A percentile compares a stretch with the other conserved stretches of the same genome.
Conservation (phyloP, 1,284 basidiomycete species). For the Cryptococcus deneoformans region DNA sequence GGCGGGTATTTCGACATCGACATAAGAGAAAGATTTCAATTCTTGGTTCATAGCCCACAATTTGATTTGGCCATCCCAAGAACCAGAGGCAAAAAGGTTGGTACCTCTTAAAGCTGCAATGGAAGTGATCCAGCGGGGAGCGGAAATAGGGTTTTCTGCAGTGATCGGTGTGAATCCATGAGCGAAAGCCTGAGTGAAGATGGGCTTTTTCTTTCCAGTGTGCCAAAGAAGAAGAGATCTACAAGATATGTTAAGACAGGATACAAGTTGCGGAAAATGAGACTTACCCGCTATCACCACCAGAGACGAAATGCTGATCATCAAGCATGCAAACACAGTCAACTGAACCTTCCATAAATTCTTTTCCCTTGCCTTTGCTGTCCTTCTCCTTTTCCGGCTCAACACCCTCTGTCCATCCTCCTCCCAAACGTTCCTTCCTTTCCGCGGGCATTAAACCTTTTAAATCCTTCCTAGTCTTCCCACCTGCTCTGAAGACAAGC, state of each 20-base stretch:
- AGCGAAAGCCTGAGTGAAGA: constrained; percentile 77
- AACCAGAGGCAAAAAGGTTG: constrained; percentile 88
- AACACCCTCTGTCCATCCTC: constrained; percentile 24
- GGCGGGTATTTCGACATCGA: constrained; percentile 57
- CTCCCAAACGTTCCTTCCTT: constrained; percentile 35
- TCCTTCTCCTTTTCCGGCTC: constrained; percentile 37
- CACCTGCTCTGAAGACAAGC: constrained; percentile 92
- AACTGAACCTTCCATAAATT: constrained; percentile 83
- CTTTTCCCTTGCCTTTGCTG: constrained; percentile 51
- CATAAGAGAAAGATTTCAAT: constrained; percentile 68
- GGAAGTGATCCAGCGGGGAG: constrained; percentile 79
- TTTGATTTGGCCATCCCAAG: constrained; percentile 84
- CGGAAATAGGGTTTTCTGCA: constrained; percentile 68
- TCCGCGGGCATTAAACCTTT: constrained; percentile 61
- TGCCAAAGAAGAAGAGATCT: constrained; percentile 91
- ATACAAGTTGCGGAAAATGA: not conserved
- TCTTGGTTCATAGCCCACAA: constrained; percentile 83
- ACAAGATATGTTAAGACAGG: not conserved
- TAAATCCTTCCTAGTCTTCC: constrained; percentile 67
- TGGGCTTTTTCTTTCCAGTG: constrained; percentile 92
- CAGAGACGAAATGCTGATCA: constrained; percentile 85
- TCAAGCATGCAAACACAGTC: constrained; percentile 95
- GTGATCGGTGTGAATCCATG: constrained; percentile 61
- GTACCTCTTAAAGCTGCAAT: constrained; percentile 80
- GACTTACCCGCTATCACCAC: constrained; percentile 89